Base-by-base conservation (phyloP, 2,329 filamentous ascomycete species). In the Coniella vitis region DNA sequence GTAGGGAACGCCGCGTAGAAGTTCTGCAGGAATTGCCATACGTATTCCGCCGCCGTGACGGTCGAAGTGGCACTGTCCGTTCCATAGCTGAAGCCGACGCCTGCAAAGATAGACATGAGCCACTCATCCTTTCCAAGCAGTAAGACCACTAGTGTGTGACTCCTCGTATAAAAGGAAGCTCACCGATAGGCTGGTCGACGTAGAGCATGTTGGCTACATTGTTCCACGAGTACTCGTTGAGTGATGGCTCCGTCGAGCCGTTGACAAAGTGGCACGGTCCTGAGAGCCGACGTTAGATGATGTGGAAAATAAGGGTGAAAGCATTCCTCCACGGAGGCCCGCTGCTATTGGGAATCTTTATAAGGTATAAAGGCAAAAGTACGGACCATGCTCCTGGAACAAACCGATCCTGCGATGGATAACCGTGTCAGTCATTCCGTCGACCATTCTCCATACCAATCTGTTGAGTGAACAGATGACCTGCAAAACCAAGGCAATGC, bases 1-100 rank as follows among this genome's bases (percentile, higher is more conserved):
- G 73, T 70, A 0, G 79, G 81, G 50, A 86, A 86, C 25, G 79
- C 74, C 4, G 75, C 69, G 47, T 81, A 79, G 70, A 82, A 87
- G 1, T 72, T 71, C 58, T 81, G 77, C 41, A 79, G 60, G n/a
- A 81, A 64, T 3, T 67, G 71, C 77, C 76, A 81, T n/a, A 81
- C 69, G 42, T 68, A 68, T 1, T 68, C 67, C 3, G 73, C 72
- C 9, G 73, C 72, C 3, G 66, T 68, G 9, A 65, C 63, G 3
- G 73, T 76, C 21, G 67, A 69, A 3, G 63, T 67, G 22, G 66
- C 64, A 14, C 55, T 54, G 34, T 61, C 56, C 5, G 56, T 62
- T 21, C 60, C 68, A 54, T 72, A 73, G 35, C 49, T 58, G 48
- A 69, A 69, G 12, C 66, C 66, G 4, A 58, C 61, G 25, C 60